A percentile compares a stretch with the other conserved stretches of the same genome.
Conservation (phyloP, 768 basidiomycete genomes). For the Candolleomyces efflorescens region DNA sequence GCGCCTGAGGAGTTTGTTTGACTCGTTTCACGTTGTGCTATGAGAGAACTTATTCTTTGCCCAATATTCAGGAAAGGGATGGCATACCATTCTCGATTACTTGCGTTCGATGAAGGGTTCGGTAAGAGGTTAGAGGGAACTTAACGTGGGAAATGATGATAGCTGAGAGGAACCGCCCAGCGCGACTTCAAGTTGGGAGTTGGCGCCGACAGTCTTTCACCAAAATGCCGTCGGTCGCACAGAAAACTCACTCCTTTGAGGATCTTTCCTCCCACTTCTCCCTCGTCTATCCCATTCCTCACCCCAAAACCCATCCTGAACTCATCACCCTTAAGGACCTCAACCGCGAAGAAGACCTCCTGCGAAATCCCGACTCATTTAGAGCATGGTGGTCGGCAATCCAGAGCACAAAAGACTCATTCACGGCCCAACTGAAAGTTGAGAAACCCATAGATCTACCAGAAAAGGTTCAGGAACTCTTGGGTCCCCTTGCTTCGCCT, state of each 20-base stretch:
- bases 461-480: slow-evolving; percentile 49
- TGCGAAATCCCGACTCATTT: slow-evolving; percentile 88
- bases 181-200: neutral
- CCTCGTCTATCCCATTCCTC: slow-evolving; percentile 80
- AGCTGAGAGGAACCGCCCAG: neutral
- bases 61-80: too few species aligned
- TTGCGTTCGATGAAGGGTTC: neutral
- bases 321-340: slow-evolving; percentile 75
- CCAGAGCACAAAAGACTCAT: slow-evolving; percentile 64
- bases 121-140: neutral
- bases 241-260: slow-evolving; percentile 44
- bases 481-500: slow-evolving; percentile 78
- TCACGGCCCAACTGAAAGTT: slow-evolving; percentile 50
- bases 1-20: slow-evolving; percentile 51
- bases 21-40: slow-evolving; percentile 73
- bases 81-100: neutral
- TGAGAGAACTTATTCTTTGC: neutral
- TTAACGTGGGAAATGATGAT: neutral
- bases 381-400: slow-evolving; percentile 93
- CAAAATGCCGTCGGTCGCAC: slow-evolving; percentile 55
- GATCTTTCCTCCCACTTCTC: slow-evolving; percentile 62
- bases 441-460: slow-evolving; percentile 44
- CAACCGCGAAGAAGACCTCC: slow-evolving; percentile 88
- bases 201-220: neutral
- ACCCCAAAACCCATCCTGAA: slow-evolving; percentile 70